Base-by-base conservation (phyloP, 805 yeast species). In the Dipodascopsis uninucleata region DNA sequence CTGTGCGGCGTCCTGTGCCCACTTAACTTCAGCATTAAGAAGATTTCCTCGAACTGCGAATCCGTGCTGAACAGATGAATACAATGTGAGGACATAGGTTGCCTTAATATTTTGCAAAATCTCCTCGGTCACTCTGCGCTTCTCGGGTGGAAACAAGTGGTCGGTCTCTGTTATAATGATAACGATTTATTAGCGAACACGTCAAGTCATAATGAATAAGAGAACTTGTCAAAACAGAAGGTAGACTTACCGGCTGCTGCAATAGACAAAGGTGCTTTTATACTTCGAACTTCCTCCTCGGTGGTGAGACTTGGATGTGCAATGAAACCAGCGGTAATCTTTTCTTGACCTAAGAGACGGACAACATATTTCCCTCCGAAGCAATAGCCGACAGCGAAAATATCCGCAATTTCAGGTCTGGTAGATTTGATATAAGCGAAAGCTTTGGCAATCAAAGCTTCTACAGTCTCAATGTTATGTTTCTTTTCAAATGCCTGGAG, bases 31-130 rank as follows among this genome's bases (percentile, higher is more conserved):
- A 18, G 82, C 81, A 47, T 69, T 67, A 8, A 67, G 49, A 26
- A 74, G 52, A 61, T 88, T 95, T 45, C 94, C 95, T 67, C 85
- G 82, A 33, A 76, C 79, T 16, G 94, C 77, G 63, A 70, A 88
- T 0, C 96, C 96, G 61, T 88, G 96, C 3, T 61, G 16, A 18
- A 76, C 81, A 41, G 82, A 81, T 24, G 81, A 62, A 61, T 77
- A 81, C 29, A 84, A 59, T 45, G 79, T 77, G 12, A 82, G 54
- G 63, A 77, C 80, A 67, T 76, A 87, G 31, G 70, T 70, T 24
- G 77, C 77, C 42, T 71, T 72, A 39, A 71, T 70, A 49, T 75
- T 76, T 45, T 66, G 66, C 58, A 82, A 74, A 56, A 73, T 75
- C 6, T 65, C 75, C 63, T 79, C 85, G 21, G 90, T 76, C 53